Evolutionary conservation across 306 rosid genomes (phyloP).

Genomic region (Parietaria judaica): DNA sequence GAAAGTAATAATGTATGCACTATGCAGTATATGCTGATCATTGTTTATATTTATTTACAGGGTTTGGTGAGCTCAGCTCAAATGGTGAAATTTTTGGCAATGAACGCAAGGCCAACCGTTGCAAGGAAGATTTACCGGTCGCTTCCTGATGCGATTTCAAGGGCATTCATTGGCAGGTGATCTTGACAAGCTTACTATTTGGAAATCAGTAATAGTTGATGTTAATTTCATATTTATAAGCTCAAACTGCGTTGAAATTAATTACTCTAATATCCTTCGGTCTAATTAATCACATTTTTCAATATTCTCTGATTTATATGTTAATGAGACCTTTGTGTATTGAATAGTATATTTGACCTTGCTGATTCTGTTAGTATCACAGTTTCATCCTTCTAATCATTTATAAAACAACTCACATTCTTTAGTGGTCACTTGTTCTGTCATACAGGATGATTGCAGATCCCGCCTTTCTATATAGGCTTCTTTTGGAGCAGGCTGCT

Average conservation of each 20-base stretch:
- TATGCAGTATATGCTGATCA: conserved; percentile 31
- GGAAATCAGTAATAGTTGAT: not conserved
- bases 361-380: not conserved
- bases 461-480: conserved; percentile 76
- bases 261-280: too few relatives aligned
- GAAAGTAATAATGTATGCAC: conserved; percentile 15
- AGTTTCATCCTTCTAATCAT: too few relatives aligned
- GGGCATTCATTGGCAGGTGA: conserved; percentile 97
- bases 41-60: conserved; percentile 30
- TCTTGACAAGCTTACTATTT: conserved; percentile 11
- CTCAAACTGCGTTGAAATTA: too few relatives aligned
- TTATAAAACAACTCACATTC: too few relatives aligned
- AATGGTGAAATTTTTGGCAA: conserved; percentile 78
- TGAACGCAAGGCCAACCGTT: conserved; percentile 87
- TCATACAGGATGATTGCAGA: conserved; percentile 90
- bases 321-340: not conserved
- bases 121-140: conserved; percentile 66
- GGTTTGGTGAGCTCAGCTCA: conserved; percentile 98
- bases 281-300: too few relatives aligned
- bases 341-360: too few relatives aligned
- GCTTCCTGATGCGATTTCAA: conserved; percentile 72
- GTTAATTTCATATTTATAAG: too few relatives aligned
- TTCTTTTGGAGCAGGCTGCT: conserved; percentile 77
- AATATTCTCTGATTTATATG: not conserved
- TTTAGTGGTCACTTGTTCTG: conserved; percentile 4